Evolutionary conservation across 805 yeast genomes (phyloP), one percentile per base, ranked within the genome.

Genomic region (Ogataea saltuana): DNA sequence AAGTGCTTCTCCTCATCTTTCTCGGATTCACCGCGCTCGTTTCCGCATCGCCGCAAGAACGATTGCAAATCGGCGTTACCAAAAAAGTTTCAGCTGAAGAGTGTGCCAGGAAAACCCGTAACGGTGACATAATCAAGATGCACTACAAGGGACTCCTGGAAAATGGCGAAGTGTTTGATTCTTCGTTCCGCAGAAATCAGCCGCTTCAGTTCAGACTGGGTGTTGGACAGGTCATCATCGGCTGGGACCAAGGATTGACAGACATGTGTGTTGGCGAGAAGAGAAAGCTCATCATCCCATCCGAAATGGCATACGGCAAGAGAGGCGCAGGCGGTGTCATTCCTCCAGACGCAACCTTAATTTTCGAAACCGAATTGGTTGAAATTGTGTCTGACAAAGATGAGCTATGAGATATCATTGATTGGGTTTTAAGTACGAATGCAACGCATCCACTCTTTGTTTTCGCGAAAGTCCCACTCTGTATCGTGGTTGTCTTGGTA

Each of bases 201-300:
- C 97, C 97, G 34, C 70, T 89, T 47, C 61, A 72, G 31, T 89
- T 89, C 65, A 65, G 65, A n/a, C 67, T 90, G 41, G 97, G 97
- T 31, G 63, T 65, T 19, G 90, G 95, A 4, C 83, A 77, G 56
- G 97, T 89, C 23, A 89, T 89, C 59, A 59, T 72, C 47, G 97
- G 97, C 46, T 89, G 97, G 97, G 97, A 89, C 50, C 79, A 83
- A 65, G 97, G 97, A 31, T 68, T 88, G 39, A 54, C 71, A 28
- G 81, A 84, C 25, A 86, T 86, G 95, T 89, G 97, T 66, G 70
- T 87, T 62, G 96, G 96, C 34, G 97, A 89, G 64, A 73, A 82
- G 68, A 77, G 97, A 60, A 82, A 76, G 53, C 71, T 89, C 54
- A 76, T 80, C 21, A 87, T 90, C 59, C 96, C 97, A 35, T 75